Conservation (phyloP, 1,284 basidiomycete genomes). For the Rhodotorula sp. region DNA sequence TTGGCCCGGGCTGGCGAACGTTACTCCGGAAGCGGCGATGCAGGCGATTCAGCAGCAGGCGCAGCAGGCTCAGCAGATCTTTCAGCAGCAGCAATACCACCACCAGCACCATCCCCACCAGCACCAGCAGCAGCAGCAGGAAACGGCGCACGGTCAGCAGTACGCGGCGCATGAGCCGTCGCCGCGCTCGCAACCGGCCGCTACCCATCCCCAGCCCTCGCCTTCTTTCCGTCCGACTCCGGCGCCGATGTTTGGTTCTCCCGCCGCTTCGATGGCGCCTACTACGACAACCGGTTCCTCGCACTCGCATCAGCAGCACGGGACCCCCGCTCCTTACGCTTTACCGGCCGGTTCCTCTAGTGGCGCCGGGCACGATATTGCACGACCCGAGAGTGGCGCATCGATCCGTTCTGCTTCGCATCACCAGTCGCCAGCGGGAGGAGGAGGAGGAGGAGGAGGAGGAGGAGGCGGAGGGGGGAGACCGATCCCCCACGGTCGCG, state of each 20-base stretch:
- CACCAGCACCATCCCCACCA: conserved; percentile 9
- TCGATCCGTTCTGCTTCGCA: neutral
- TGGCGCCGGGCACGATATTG: neutral
- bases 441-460: neutral
- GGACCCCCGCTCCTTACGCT: neutral
- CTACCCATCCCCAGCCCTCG: neutral
- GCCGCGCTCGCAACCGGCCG: neutral
- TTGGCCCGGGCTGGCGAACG: neutral
- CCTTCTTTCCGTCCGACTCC: neutral
- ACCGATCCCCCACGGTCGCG: neutral
- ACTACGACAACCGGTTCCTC: neutral
- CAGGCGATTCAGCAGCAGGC: conserved; percentile 14
- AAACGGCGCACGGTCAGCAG: neutral
- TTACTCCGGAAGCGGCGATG: neutral
- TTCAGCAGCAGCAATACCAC: conserved; percentile 9
- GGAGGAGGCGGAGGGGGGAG: no score
- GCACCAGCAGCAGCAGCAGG: neutral
- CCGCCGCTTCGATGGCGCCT: neutral
- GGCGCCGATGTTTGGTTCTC: conserved; percentile 15
- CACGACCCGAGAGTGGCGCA: neutral
- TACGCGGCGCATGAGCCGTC: neutral
- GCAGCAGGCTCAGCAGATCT: conserved; percentile 7
- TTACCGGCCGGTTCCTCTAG: neutral
- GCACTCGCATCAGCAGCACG: neutral
- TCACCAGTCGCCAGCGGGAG: neutral